Conservation (phyloP, 495 filamentous ascomycete species). For the Neurospora sp. region DNA sequence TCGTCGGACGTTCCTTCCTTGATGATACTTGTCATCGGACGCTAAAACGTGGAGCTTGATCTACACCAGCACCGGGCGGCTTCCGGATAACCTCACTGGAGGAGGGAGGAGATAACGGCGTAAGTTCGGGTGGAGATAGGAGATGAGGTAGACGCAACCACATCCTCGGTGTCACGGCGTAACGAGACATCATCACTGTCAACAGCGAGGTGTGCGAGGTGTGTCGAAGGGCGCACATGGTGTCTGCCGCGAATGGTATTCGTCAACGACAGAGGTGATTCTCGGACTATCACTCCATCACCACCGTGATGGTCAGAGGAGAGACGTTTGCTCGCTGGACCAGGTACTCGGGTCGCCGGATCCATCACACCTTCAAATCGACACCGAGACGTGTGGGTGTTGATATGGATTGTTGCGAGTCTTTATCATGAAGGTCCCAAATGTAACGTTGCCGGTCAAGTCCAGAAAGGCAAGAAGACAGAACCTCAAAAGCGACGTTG, state of each 20-base stretch:
- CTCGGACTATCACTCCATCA: background rate
- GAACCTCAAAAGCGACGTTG: background rate
- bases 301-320: background rate
- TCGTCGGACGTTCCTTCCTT: background rate
- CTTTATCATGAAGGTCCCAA: background rate
- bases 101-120: background rate
- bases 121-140: background rate
- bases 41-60: background rate
- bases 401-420: background rate
- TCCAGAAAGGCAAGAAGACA: background rate
- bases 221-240: background rate
- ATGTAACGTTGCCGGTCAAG: conserved; percentile 22
- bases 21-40: background rate
- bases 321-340: background rate
- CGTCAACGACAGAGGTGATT: background rate
- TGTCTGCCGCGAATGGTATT: background rate
- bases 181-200: background rate
- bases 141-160: background rate
- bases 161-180: background rate
- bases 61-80: background rate
- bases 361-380: background rate
- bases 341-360: background rate
- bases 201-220: background rate
- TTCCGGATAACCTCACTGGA: background rate
- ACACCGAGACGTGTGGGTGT: background rate